These are phyloP conservation scores for Pythium rhizo-oryzae DNA, from an alignment of 352 stramenopile species.

Conservation along the genomic window DNA sequence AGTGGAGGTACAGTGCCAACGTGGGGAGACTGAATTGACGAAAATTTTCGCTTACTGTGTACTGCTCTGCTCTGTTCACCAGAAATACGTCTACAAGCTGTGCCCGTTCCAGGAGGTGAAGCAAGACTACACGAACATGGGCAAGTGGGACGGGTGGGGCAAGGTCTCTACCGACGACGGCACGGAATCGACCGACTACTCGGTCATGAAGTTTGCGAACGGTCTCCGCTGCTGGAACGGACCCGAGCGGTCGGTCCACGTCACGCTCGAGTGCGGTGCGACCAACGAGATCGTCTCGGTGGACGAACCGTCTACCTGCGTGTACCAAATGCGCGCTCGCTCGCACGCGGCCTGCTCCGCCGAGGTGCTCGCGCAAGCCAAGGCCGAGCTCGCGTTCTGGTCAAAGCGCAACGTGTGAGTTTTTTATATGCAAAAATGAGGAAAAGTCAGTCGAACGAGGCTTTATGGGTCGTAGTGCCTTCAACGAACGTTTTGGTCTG, in stretches of 20 bases:
- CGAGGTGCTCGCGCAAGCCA: conserved; percentile 42
- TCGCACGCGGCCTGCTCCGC: conserved; percentile 65
- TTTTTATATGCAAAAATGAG: conserved; percentile 10
- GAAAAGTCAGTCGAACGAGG: conserved; percentile 23
- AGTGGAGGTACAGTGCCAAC: conserved; percentile 51
- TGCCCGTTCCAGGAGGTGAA: conserved; percentile 83
- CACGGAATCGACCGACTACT: conserved; percentile 36
- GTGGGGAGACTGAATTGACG: no score
- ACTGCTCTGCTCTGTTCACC: conserved; percentile 4
- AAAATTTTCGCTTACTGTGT: no score
- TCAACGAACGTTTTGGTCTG: conserved; percentile 19
- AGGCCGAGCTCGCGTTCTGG: conserved; percentile 62
- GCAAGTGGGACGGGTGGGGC: conserved; percentile 72
- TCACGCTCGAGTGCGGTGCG: conserved; percentile 79
- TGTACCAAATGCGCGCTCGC: conserved; percentile 89
- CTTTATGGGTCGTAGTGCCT: conserved; percentile 10
- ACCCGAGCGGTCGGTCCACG: conserved; percentile 73
- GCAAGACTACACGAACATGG: conserved; percentile 80
- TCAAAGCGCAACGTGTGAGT: conserved; percentile 4
- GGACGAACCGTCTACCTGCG: conserved; percentile 92
- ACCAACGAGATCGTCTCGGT: conserved; percentile 87
- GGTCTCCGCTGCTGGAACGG: conserved; percentile 93
- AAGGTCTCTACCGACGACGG: conserved; percentile 11
- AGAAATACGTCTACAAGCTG: conserved; percentile 91
- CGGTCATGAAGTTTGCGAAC: conserved; percentile 74